Conservation (phyloP, 1,284 basidiomycete genomes). For the Leccinum fallax region DNA sequence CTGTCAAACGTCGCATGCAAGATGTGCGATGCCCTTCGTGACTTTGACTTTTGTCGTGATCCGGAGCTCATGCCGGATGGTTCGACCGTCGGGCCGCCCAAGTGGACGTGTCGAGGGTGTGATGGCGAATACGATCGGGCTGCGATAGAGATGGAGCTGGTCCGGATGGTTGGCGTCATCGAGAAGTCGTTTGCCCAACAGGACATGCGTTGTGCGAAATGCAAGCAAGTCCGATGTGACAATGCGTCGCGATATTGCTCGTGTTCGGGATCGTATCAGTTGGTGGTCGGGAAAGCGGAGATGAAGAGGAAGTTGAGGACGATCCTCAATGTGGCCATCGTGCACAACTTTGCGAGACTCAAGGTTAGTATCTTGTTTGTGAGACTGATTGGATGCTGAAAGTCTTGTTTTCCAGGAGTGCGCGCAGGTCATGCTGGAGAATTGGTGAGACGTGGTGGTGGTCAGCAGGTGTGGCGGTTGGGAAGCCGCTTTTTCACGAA, state of each 20-base stretch:
- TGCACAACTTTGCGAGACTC: constrained; percentile 66
- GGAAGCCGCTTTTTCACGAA: background rate
- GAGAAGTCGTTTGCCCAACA: constrained; percentile 85
- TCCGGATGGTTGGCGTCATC: constrained; percentile 74
- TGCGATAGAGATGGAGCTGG: constrained; percentile 84
- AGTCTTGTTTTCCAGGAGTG: constrained; percentile 47
- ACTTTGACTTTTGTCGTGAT: constrained; percentile 97
- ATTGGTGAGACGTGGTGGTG: constrained; percentile 38
- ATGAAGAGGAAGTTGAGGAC: constrained; percentile 71
- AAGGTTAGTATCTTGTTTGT: constrained; percentile 49
- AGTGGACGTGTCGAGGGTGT: constrained; percentile 74
- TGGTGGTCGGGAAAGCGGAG: constrained; percentile 73
- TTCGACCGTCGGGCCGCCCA: constrained; percentile 46
- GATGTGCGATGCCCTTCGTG: constrained; percentile 86
- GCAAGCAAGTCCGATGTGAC: constrained; percentile 85
- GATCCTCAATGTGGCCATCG: constrained; percentile 79
- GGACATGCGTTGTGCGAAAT: constrained; percentile 87
- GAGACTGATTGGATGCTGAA: constrained; percentile 9
- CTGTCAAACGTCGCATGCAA: constrained; percentile 89
- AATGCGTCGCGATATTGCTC: constrained; percentile 85
- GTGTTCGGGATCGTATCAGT: constrained; percentile 85
- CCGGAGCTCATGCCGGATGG: constrained; percentile 75
- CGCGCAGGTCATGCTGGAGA: constrained; percentile 49
- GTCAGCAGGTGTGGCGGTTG: background rate
- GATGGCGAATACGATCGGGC: constrained; percentile 86